A percentile compares a stretch with the other conserved stretches of the same genome.
These are phyloP conservation scores for Penicillium sp. DNA, from an alignment of 2,329 filamentous ascomycete species.

Conservation along the genomic window DNA sequence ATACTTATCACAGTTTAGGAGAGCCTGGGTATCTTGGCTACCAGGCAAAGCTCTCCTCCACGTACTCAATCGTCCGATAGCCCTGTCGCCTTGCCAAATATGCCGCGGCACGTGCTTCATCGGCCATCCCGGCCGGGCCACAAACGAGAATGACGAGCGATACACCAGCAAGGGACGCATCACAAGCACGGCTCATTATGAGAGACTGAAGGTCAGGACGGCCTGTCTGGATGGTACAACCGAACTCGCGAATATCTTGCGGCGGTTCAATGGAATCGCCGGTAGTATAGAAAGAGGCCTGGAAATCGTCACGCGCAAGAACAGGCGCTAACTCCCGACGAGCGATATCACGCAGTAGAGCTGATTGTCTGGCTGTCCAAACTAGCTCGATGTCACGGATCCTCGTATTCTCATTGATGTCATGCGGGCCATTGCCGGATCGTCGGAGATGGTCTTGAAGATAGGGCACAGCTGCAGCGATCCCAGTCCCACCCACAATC, in stretches of 20 bases:
- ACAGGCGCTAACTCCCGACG: slow-evolving; percentile 25
- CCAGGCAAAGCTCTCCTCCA: slow-evolving; percentile 46
- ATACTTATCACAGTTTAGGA: slow-evolving; percentile 1
- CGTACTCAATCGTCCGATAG: slow-evolving; percentile 38
- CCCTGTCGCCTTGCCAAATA: slow-evolving; percentile 34
- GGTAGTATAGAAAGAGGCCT: slow-evolving; percentile 30
- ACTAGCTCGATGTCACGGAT: slow-evolving; percentile 31
- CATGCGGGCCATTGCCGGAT: slow-evolving; percentile 5
- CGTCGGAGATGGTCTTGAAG: slow-evolving; percentile 32
- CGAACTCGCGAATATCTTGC: slow-evolving; percentile 1
- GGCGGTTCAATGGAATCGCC: background rate
- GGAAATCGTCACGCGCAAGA: slow-evolving; percentile 29
- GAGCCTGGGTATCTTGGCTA: slow-evolving; percentile 6
- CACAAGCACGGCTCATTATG: slow-evolving; percentile 32
- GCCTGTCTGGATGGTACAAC: slow-evolving; percentile 27
- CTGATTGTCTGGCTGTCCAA: slow-evolving; percentile 32
- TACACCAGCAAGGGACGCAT: slow-evolving; percentile 24
- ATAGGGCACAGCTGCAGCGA: slow-evolving; percentile 46
- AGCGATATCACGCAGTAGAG: slow-evolving; percentile 29
- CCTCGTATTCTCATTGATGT: slow-evolving; percentile 9
- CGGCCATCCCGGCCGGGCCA: slow-evolving; percentile 44
- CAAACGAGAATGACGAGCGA: slow-evolving; percentile 42
- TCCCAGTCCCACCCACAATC: slow-evolving; percentile 36
- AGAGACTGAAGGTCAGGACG: slow-evolving; percentile 37
- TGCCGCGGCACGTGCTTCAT: slow-evolving; percentile 41